Base-by-base conservation (phyloP, 805 yeast genomes). In the Spathaspora sp. region DNA sequence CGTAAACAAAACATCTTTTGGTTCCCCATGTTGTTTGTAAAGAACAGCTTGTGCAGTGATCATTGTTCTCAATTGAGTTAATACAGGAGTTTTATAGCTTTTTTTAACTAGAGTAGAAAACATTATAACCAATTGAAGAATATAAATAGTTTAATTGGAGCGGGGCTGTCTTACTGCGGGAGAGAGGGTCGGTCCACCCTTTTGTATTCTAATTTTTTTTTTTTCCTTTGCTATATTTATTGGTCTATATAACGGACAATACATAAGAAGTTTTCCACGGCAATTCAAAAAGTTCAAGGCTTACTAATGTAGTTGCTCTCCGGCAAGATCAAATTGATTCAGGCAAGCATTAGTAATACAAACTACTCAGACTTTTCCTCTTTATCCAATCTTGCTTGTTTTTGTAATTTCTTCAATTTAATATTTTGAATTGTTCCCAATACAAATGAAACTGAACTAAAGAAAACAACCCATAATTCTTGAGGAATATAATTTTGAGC, bases 21-120 rank as follows among this genome's bases (percentile, higher is more conserved):
- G 89, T 42, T 79, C 84, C 17, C 96, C 96, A 61, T 88, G 85
- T 14, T 75, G 67, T 6, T 84, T 69, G 64, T 85, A 89, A 19
- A 86, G 78, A 39, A 87, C 82, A 8, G 94, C 87, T 58, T 80
- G 81, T 0, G 90, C 79, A 17, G 84, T 73, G 49, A 75, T 66
- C 78, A 74, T 73, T 40, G 65, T 62, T 53, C 68, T 55, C 17
- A 47, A 32, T 49, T 56, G 60, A 17, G 43, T 42, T 20, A 35
- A 35, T 35, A 35, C 40, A 14, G 23, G 31, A 5, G 29, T 23
- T 18, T 18, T 42, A 14, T 9, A 12, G 17, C 39, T 16, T 29
- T 16, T 16, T 29, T 18, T 44, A 28, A 31, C 20, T 18, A 44
- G 17, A 17, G 47, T 14, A 3, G 20, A 17, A 42, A 20, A 26